A percentile compares a stretch with the other conserved stretches of the same genome.
These are phyloP conservation scores for Mycena olivaceomarginata DNA, from an alignment of 768 basidiomycete species.

Conservation along the genomic window DNA sequence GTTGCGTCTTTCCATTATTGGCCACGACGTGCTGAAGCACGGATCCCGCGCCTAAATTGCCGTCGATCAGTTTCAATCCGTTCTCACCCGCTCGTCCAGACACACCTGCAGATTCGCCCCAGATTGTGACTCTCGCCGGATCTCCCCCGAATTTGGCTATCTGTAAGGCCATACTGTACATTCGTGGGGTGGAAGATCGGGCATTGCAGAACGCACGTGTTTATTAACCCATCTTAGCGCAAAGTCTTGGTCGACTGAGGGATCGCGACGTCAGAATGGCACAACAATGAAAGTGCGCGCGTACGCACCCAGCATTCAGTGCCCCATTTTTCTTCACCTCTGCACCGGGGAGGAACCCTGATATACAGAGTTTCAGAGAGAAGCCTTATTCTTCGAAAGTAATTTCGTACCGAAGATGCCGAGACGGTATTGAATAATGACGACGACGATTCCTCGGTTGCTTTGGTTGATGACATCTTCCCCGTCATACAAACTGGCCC, in stretches of 20 bases:
- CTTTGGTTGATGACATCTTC: conserved; percentile 45
- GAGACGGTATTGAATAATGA: conserved; percentile 34
- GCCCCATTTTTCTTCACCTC: conserved; percentile 50
- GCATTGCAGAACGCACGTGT: conserved; percentile 44
- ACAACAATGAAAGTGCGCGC: background rate
- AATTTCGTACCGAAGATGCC: conserved; percentile 34
- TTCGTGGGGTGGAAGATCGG: background rate
- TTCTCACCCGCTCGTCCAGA: background rate
- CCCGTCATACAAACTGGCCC: conserved; percentile 22
- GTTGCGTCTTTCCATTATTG: conserved; percentile 12
- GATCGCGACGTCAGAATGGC: background rate
- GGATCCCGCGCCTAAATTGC: conserved; percentile 8
- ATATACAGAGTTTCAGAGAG: background rate
- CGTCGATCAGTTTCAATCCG: background rate
- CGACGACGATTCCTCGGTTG: conserved; percentile 44
- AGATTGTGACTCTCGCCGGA: conserved; percentile 49
- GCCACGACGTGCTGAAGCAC: conserved; percentile 22
- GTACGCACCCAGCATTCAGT: conserved; percentile 52
- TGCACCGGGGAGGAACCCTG: conserved; percentile 54
- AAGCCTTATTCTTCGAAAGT: too few species aligned
- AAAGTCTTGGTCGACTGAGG: conserved; percentile 54
- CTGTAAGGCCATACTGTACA: conserved; percentile 3
- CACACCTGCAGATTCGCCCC: conserved; percentile 52
- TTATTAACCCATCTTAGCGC: conserved; percentile 56
- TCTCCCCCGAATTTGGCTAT: conserved; percentile 46